phyloP scores from a whole-genome alignment of 176 grass and related monocot genomes.

The Hsuehochloa calcarea region DNA sequence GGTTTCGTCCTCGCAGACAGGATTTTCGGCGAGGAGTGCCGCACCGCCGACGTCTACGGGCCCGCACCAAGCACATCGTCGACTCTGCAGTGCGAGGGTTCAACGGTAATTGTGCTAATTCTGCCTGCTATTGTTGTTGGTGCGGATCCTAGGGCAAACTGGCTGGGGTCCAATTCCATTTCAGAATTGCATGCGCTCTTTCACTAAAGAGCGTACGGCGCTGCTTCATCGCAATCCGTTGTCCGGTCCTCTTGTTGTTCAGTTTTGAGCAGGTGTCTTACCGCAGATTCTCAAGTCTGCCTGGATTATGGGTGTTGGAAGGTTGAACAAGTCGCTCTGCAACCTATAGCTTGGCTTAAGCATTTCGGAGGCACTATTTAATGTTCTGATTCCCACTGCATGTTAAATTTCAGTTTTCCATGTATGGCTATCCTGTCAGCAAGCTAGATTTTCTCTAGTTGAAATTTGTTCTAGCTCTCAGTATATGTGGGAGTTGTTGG shows the following conservation, averaged over 20 bases:
- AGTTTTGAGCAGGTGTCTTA: background rate
- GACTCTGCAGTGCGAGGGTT: conserved; percentile 73
- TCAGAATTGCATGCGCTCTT: background rate
- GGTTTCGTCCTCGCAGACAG: conserved; percentile 36
- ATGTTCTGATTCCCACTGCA: background rate
- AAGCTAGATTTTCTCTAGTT: background rate
- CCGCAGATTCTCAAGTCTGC: background rate
- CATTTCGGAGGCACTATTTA: background rate
- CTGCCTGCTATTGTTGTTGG: background rate
- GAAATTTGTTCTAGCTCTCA: background rate
- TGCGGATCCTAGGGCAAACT: background rate
- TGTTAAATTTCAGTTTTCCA: background rate
- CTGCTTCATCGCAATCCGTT: background rate
- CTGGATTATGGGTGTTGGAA: background rate
- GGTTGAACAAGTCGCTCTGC: background rate
- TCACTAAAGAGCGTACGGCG: background rate
- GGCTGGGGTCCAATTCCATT: background rate
- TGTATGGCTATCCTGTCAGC: background rate
- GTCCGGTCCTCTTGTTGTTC: background rate
- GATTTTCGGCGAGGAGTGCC: conserved; percentile 75
- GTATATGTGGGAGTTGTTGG: background rate
- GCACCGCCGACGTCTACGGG: conserved; percentile 55
- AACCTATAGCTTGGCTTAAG: background rate
- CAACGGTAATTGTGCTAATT: conserved; percentile 47
- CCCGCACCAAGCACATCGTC: conserved; percentile 78